phyloP scores from a whole-genome alignment of 2,329 filamentous ascomycete species.

The Aspergillus eucalypticola region DNA sequence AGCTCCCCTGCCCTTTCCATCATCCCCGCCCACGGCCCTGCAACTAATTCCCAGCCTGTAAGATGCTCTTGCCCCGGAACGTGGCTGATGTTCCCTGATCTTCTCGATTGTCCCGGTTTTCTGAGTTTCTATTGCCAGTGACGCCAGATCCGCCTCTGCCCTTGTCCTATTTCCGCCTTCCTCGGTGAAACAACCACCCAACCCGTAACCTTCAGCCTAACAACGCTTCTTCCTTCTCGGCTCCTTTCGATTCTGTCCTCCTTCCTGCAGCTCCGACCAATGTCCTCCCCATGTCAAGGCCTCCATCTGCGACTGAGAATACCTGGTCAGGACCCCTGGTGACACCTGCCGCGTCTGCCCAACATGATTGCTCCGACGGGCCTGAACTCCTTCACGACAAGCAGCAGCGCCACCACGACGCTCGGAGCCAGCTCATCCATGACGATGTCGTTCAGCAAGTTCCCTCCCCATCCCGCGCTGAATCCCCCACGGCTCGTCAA shows the following conservation, averaged over 20 bases:
- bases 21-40: constrained; percentile 11
- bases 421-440: constrained; percentile 32
- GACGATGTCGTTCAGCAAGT: constrained; percentile 31
- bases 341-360: constrained; percentile 46
- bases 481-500: constrained; percentile 40
- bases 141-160: constrained; percentile 26
- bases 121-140: constrained; percentile 21
- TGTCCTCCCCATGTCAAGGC: constrained; percentile 55
- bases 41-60: constrained; percentile 30
- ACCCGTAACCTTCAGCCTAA: constrained; percentile 17
- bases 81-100: constrained; percentile 26
- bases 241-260: constrained; percentile 19
- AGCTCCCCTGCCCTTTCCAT: constrained; percentile 2
- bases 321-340: constrained; percentile 45
- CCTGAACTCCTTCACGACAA: constrained; percentile 29
- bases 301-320: constrained; percentile 45
- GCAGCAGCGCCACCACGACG: constrained; percentile 39
- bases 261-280: constrained; percentile 43
- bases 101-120: constrained; percentile 16
- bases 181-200: constrained; percentile 18
- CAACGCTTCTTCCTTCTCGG: constrained; percentile 17
- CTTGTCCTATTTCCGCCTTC: constrained; percentile 13
- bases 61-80: constrained; percentile 31
- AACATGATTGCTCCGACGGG: constrained; percentile 39
- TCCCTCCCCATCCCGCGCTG: constrained; percentile 35